phyloP scores from a whole-genome alignment of 805 yeast species.

The Metschnikowia colocasiae region DNA sequence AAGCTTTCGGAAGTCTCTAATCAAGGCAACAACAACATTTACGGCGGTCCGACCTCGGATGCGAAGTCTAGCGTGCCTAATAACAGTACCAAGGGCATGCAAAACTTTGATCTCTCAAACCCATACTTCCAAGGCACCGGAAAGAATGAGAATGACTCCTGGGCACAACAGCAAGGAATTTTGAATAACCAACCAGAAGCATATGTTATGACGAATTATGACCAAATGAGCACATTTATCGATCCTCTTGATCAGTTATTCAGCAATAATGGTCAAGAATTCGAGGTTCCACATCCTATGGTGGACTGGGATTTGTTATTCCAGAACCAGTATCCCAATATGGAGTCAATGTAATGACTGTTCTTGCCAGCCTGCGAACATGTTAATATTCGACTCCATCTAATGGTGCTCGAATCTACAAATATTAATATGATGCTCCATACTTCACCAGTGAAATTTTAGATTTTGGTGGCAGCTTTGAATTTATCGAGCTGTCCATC shows the following conservation, averaged over 20 bases:
- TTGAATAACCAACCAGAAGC: not conserved
- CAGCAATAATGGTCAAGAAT: slow-evolving; percentile 16
- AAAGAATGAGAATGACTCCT: not conserved
- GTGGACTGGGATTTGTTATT: slow-evolving; percentile 17
- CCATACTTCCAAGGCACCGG: not conserved
- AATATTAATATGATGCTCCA: not conserved
- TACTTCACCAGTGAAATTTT: not conserved
- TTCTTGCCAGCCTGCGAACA: not conserved
- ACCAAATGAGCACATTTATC: not conserved
- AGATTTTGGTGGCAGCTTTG: not conserved
- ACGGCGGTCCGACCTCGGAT: not conserved
- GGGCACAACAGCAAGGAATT: not conserved
- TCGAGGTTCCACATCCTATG: slow-evolving; percentile 5
- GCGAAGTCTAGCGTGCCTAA: not conserved
- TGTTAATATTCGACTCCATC: not conserved
- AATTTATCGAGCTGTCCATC: not conserved
- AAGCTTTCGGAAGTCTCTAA: not conserved
- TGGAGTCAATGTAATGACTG: not conserved
- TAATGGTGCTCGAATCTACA: not conserved
- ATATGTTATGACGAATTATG: not conserved
- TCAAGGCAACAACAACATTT: not conserved
- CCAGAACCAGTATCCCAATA: slow-evolving; percentile 5
- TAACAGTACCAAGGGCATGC: no score
- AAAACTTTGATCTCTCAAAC: not conserved
- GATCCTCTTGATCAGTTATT: slow-evolving; percentile 14